A percentile compares a stretch with the other conserved stretches of the same genome.
Conservation (phyloP, 1,284 basidiomycete genomes). For the Heterobasidion occidentale region DNA sequence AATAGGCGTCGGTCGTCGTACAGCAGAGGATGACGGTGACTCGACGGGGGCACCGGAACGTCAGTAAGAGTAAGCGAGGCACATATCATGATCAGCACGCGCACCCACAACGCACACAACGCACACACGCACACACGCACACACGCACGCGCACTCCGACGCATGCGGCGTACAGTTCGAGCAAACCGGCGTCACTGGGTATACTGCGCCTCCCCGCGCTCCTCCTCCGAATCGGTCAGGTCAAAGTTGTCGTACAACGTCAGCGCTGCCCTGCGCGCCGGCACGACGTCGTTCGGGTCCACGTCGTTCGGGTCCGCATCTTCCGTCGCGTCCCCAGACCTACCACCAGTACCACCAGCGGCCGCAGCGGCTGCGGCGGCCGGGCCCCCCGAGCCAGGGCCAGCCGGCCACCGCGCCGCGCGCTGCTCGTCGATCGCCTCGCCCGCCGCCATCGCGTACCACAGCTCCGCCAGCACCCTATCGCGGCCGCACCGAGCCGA, state of each 20-base stretch:
- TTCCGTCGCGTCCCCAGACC: neutral
- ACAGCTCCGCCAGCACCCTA: constrained; percentile 10
- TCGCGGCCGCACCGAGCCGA: neutral
- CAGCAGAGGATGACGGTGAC: too few species aligned
- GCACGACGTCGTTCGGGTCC: constrained; percentile 10
- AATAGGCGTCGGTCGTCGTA: too few species aligned
- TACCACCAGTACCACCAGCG: neutral
- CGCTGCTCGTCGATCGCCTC: constrained; percentile 9
- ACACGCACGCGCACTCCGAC: too few species aligned
- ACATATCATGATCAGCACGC: too few species aligned
- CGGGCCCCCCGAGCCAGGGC: constrained; percentile 1
- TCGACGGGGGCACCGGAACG: too few species aligned
- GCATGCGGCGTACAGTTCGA: too few species aligned
- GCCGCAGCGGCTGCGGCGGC: too few species aligned
- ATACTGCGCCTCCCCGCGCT: neutral
- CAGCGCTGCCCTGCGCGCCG: neutral
- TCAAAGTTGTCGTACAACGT: neutral
- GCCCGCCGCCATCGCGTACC: constrained; percentile 9
- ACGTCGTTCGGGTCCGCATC: constrained; percentile 3
- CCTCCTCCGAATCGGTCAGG: neutral
- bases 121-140: too few species aligned
- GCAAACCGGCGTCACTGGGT: too few species aligned
- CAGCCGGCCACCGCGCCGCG: neutral
- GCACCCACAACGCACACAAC: too few species aligned
- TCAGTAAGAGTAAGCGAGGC: too few species aligned